Percentiles rank a stretch among this genome's conserved stretches.
Evolutionary conservation across 768 basidiomycete species (phyloP).

Genomic region (Mrakia blollopis): DNA sequence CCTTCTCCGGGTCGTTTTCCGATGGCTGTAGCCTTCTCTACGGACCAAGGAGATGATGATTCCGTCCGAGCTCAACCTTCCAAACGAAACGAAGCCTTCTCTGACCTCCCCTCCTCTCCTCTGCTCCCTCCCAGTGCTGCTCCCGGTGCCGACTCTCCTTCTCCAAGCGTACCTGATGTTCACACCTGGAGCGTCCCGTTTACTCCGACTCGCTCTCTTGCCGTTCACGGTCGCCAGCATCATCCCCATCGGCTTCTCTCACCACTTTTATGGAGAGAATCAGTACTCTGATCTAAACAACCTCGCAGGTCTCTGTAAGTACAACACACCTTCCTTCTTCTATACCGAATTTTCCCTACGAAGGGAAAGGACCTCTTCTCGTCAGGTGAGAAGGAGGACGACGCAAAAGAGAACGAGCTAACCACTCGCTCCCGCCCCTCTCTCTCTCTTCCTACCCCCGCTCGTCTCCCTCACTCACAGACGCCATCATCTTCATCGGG

Average conservation of each 20-base stretch:
- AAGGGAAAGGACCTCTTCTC: too few relatives aligned
- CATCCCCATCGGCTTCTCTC: conserved; percentile 19
- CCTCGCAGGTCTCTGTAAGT: conserved; percentile 11
- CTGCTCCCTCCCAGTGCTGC: not conserved
- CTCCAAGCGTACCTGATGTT: conserved; percentile 27
- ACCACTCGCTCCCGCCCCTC: not conserved
- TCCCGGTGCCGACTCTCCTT: conserved; percentile 9
- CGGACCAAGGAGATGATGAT: too few relatives aligned
- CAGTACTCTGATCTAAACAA: conserved; percentile 26
- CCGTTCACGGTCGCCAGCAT: conserved; percentile 15
- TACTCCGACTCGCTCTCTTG: conserved; percentile 19
- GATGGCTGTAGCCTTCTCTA: not conserved
- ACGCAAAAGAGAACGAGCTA: conserved; percentile 7
- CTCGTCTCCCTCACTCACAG: not conserved
- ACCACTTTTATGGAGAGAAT: conserved; percentile 6
- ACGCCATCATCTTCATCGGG: conserved; percentile 19
- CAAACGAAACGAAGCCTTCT: too few relatives aligned
- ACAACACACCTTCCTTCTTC: too few relatives aligned
- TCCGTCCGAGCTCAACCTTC: too few relatives aligned
- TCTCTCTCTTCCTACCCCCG: not conserved
- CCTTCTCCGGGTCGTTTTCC: not conserved
- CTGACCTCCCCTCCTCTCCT: not conserved
- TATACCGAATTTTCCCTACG: too few relatives aligned
- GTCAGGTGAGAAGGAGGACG: not conserved
- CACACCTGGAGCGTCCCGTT: not conserved